Evolutionary conservation across 202 grass and related monocot genomes (phyloP).

Genomic region (Carex sylvatica): DNA sequence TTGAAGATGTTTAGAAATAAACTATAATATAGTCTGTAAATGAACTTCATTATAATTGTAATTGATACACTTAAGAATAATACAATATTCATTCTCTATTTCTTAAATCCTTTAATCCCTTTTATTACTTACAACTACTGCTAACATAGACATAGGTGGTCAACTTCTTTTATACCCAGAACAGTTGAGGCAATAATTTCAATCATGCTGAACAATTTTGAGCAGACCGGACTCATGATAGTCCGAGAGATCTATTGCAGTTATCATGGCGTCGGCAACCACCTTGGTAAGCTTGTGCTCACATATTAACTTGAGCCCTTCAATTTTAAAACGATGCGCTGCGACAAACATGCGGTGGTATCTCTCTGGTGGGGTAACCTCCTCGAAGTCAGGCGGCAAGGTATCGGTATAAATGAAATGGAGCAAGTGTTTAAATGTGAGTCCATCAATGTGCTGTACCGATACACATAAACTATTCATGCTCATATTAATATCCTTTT

Average conservation of each 20-base stretch:
- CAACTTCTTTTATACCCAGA: not conserved
- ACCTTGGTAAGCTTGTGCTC: not conserved
- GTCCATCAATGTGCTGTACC: not conserved
- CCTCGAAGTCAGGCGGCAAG: not conserved
- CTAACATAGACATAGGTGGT: not conserved
- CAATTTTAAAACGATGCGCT: not conserved
- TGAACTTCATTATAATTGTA: too few species aligned
- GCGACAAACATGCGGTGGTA: not conserved
- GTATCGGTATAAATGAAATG: slow-evolving; percentile 8
- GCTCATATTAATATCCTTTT: not conserved
- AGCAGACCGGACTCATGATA: not conserved
- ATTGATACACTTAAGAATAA: too few species aligned
- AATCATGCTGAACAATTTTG: not conserved
- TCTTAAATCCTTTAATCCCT: not conserved
- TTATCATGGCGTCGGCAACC: not conserved
- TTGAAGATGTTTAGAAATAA: too few species aligned
- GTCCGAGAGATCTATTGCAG: not conserved
- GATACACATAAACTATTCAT: not conserved
- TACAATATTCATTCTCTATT: too few species aligned
- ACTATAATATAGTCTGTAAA: too few species aligned
- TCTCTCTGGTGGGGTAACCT: not conserved
- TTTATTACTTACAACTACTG: not conserved
- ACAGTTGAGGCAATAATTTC: not conserved
- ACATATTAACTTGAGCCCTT: not conserved
- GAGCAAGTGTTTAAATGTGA: not conserved